Percentiles rank a stretch among this genome's conserved stretches.
phyloP scores from a whole-genome alignment of 129 eudicot genomes.

The Tagetes erecta region DNA sequence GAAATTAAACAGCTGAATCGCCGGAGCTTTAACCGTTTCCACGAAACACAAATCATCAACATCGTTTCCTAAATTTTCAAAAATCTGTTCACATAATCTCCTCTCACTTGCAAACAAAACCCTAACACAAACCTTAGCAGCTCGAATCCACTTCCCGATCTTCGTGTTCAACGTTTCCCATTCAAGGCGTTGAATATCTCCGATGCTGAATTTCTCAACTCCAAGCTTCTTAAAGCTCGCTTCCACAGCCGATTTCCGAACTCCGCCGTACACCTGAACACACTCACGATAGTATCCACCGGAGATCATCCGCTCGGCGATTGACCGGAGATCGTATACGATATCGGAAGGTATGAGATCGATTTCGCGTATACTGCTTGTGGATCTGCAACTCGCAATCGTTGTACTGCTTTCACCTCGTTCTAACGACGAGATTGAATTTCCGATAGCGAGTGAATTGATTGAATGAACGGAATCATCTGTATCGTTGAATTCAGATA shows the following conservation, averaged over 20 bases:
- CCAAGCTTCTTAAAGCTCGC: constrained; percentile 44
- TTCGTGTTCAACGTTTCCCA: constrained; percentile 61
- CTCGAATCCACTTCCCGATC: constrained; percentile 63
- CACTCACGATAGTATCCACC: constrained; percentile 61
- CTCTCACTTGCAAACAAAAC: constrained; percentile 66
- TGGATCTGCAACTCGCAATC: constrained; percentile 48
- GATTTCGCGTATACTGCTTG: constrained; percentile 60
- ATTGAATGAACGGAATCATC: constrained; percentile 9
- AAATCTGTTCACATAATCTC: constrained; percentile 49
- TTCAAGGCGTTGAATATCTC: constrained; percentile 61
- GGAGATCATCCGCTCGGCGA: constrained; percentile 67
- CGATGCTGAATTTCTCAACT: constrained; percentile 61
- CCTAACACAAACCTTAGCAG: constrained; percentile 54
- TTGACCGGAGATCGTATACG: constrained; percentile 53
- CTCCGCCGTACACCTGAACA: constrained; percentile 65
- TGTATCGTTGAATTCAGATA: constrained; percentile 24
- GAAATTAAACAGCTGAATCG: constrained; percentile 57
- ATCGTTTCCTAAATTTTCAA: constrained; percentile 41
- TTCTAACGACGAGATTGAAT: constrained; percentile 4
- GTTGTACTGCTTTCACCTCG: constrained; percentile 40
- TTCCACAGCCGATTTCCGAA: constrained; percentile 50
- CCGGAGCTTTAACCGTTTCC: constrained; percentile 71
- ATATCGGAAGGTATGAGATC: constrained; percentile 57
- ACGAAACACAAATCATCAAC: constrained; percentile 56
- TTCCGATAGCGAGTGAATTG: background rate